These are phyloP conservation scores for Kwoniella bestiolae DNA, from an alignment of 768 basidiomycete genomes.

Conservation along the genomic window DNA sequence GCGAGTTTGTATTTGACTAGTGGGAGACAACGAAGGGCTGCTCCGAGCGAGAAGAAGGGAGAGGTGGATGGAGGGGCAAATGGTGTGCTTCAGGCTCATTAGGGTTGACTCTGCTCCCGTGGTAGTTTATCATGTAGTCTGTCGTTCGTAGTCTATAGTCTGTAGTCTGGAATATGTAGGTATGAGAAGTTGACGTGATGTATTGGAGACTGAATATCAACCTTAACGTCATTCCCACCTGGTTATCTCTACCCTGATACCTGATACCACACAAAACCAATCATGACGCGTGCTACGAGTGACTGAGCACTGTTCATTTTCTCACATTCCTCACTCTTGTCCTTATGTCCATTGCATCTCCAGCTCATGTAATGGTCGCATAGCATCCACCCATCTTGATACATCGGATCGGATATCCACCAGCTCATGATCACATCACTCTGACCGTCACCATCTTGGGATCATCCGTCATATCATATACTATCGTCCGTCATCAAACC, in stretches of 20 bases:
- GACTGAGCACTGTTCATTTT: not conserved
- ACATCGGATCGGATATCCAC: no score
- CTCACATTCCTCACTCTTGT: not conserved
- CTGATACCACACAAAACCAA: not conserved
- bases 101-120: not conserved
- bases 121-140: no score
- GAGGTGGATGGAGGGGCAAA: not conserved
- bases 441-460: no score
- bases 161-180: not conserved
- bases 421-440: no score
- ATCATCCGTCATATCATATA: no score
- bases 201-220: not conserved
- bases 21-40: conserved; percentile 15
- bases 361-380: not conserved
- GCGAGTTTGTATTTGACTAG: conserved; percentile 36
- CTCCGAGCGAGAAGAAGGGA: not conserved
- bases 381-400: not conserved
- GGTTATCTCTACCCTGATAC: not conserved
- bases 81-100: not conserved
- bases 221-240: not conserved
- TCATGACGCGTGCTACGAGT: not conserved
- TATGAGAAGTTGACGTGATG: not conserved
- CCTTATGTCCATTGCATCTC: not conserved
- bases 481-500: no score
- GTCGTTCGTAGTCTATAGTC: not conserved